Evolutionary conservation across 768 basidiomycete genomes (phyloP), one percentile per base, ranked within the genome.

Genomic region (Boletus rex-veris): DNA sequence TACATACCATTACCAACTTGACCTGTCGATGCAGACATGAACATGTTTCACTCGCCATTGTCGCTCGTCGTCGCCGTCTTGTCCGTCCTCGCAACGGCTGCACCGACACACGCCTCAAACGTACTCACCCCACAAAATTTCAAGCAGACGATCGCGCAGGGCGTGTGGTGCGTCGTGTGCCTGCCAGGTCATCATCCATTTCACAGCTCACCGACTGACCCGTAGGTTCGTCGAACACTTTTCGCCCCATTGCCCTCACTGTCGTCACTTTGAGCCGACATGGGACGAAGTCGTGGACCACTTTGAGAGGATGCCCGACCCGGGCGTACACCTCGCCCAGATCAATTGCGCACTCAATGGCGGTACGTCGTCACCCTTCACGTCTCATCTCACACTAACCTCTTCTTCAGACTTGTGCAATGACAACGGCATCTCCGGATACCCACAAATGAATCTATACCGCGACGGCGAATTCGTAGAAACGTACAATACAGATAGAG

Each of bases 191-290:
- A 3, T 18, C 6, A 3, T 37, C 16, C 12, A 6, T 37, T 16
- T 7, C 16, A 10, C 7, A 2, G 7, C n/a, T 38, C 1, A 12
- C n/a, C 37, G 37, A 38, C 24, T 15, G 5, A 28, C 36, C 1
- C 18, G 10, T 57, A 78, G 84, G 84, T 84, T 95, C 54, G 75
- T 96, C 45, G 92, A 96, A 62, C 87, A 90, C 69, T 97, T 83
- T 67, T 93, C 90, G 1, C 94, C 94, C 0, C 86, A 85, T 64
- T 97, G 94, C 62, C 66, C 70, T 5, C 93, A 96, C 65, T 97
- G 93, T 70, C 76, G 78, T 31, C 67, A 73, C 0, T 96, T 97
- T 60, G 84, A 83, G 10, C 87, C 93, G 0, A 92, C 86, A 26
- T 97, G 94, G 92, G 75, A 83, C 40, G 71, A 83, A 45, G 74